Base-by-base conservation (phyloP, 73 alveolate species). In the Loxodes magnus region DNA sequence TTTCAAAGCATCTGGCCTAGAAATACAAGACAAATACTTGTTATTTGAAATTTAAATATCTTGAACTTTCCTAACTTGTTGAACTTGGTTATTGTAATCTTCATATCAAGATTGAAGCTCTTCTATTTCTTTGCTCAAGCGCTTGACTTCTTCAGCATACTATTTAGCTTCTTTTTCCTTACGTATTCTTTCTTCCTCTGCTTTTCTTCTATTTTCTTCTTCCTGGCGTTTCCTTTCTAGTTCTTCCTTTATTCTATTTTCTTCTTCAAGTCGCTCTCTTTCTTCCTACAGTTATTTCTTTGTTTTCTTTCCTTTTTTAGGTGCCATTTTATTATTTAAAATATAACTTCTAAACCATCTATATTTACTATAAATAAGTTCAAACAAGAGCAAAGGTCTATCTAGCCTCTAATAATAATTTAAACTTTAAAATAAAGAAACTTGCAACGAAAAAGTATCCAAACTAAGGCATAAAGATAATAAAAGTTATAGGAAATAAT, bases 271-370 rank as follows among this genome's bases (percentile, higher is more conserved):
- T 21, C 46, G 42, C 27, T 61, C 82, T 36, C 57, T 41, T 41
- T 73, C 87, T 46, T 71, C 86, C 39, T 65, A 75, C 22, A 55
- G 48, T 55, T 73, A 53, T 71, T 65, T 73, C 75, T 73, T 73
- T 15, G 79, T 31, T 51, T 73, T 73, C 76, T 73, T 73, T 12
- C 43, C 63, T 58, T 65, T 71, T 53, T 64, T 63, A 19, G 24
- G 4, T 27, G 28, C 56, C 30, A 37, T 53, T 53, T 38, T 38
- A 6, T 38, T n/a, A n/a, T n/a, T n/a, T n/a, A n/a, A n/a, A n/a
- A n/a, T n/a, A n/a, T n/a, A n/a, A n/a, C n/a, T n/a, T n/a, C n/a
- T n/a, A n/a, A n/a, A n/a, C n/a, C n/a, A n/a, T n/a, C n/a, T n/a
- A n/a, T n/a, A n/a, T n/a, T n/a, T n/a, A n/a, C n/a, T n/a, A n/a